Base-by-base conservation (phyloP, 2,329 filamentous ascomycete species). In the Coniochaeta sp. region DNA sequence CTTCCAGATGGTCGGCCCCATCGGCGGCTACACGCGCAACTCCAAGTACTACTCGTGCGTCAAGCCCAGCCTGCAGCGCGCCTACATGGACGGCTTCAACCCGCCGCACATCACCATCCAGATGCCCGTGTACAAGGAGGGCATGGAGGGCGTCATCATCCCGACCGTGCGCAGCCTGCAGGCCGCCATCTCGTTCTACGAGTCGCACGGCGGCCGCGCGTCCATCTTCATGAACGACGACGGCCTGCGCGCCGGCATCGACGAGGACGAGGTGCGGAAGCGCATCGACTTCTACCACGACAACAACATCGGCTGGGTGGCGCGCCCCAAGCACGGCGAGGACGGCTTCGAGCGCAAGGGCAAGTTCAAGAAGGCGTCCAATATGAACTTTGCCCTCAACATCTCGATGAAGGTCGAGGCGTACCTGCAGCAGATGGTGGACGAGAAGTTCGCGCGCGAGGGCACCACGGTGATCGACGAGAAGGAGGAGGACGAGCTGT, bases 351-450 rank as follows among this genome's bases (percentile, higher is more conserved):
- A 12, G 2, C 24, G 50, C 4, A 22, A 24, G 2, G 24, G 24
- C 24, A 54, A 54, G 16, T 54, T 54, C 50, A 89, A 89, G 75
- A 89, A 89, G 73, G 86, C 86, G 1, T 89, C 86, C 30, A 90
- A 90, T 74, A 90, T 90, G 87, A 90, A 90, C 71, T 90, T 86
- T 67, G 86, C 81, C 3, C 75, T 90, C 60, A 81, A 81, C 65
- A 73, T 88, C 58, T 85, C 82, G 38, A 81, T 83, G 67, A 79
- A 81, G 61, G 81, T 89, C 2, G 88, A 90, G 69, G 81, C 82
- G 12, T 81, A 82, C 61, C 74, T 90, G 40, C n/a, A n/a, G n/a
- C n/a, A n/a, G n/a, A n/a, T n/a, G n/a, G 72, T 74, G 19, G 63
- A 69, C 4, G n/a, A n/a, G n/a, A n/a, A n/a, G n/a, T 68, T 77